Base-by-base conservation (phyloP, 2,329 filamentous ascomycete genomes). In the Coleophoma eucalyptorum region DNA sequence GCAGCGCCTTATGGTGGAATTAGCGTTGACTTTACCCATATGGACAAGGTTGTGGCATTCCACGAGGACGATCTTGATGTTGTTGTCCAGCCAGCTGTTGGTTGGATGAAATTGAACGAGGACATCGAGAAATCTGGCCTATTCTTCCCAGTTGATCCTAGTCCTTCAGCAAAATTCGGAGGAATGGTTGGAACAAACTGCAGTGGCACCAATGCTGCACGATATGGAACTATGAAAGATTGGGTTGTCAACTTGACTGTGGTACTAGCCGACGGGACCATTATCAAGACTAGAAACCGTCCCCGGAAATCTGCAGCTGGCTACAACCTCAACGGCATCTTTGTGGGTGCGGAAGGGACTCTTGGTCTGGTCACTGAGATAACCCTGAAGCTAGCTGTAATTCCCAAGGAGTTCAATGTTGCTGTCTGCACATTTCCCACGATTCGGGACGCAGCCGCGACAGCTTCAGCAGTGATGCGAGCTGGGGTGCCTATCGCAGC, bases 51-150 rank as follows among this genome's bases (percentile, higher is more conserved):
- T 21, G 60, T 96, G 31, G 77, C 84, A 49, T 76, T 96, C 48
- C 87, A 96, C 67, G 84, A 87, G 58, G 86, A 90, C 4, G 92
- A 96, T 65, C 89, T 96, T 87, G 92, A 97, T 61, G 77, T 96
- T 46, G 87, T 95, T 4, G 90, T 96, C 2, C 92, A 97, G 67
- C 92, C 92, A 2, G 87, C 87, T 7, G 84, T 96, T 6, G 85
- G 86, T 12, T 97, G 90, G 90, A 89, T 94, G 77, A 83, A 88
- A 48, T 72, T 97, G 50, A 97, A 96, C 61, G 81, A 86, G 57
- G 69, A 79, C 59, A 66, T 84, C 42, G 81, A 86, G 66, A 75
- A 79, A 15, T 84, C 80, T 3, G 89, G 89, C 0, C 79, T 96
- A 2, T 96, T 96, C 71, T 94, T 96, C 65, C 92, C 91, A 1